Percentiles rank a stretch among this genome's conserved stretches.
Evolutionary conservation across 192 early-diverging fungal species (phyloP).

Genomic region (Backusella circina): DNA sequence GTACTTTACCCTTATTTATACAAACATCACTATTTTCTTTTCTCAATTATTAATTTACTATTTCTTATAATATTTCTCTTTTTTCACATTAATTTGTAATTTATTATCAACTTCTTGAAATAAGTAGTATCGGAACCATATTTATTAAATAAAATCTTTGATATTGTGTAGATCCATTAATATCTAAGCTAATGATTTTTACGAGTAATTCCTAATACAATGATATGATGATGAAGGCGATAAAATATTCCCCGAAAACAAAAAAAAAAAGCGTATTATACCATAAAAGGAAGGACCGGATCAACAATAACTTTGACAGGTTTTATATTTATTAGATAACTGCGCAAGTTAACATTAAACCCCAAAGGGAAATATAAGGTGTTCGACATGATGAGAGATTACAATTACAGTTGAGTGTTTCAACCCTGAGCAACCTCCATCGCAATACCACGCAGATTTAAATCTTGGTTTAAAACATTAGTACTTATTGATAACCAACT

Average conservation of each 20-base stretch:
- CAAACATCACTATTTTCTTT: no score
- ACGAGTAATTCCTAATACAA: no score
- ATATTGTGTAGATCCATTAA: background rate
- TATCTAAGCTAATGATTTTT: background rate
- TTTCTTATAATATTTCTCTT: no score
- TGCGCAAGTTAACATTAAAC: no score
- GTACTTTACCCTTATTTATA: no score
- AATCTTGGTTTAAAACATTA: background rate
- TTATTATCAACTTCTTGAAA: no score
- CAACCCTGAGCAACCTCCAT: background rate
- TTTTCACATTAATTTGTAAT: no score
- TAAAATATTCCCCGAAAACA: background rate
- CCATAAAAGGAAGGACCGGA: background rate
- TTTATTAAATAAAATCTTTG: no score
- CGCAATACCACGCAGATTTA: background rate
- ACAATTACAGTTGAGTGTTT: background rate
- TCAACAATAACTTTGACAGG: background rate
- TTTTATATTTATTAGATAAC: background rate
- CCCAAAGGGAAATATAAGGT: no score
- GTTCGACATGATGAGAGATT: background rate
- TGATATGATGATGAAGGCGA: background rate
- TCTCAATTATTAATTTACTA: no score
- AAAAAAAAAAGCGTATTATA: background rate
- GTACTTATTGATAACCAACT: background rate
- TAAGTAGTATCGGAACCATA: no score